Conservation (phyloP, 148 eudicot genomes). For the Camellia granthamiana region DNA sequence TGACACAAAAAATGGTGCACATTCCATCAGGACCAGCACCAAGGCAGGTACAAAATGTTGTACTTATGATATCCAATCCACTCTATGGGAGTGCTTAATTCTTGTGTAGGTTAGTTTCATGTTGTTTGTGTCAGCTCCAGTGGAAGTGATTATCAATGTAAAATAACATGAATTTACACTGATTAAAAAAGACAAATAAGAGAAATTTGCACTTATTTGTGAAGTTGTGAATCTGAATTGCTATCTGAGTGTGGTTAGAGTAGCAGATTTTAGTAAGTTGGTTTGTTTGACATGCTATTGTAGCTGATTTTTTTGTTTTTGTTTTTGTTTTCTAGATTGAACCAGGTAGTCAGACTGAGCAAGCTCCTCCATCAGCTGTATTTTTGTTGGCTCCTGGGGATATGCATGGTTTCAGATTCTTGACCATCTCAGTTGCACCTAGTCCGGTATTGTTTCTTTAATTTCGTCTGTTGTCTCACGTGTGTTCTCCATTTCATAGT, state of each 20-base stretch:
- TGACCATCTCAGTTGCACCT: constrained; percentile 97
- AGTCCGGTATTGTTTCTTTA: constrained; percentile 63
- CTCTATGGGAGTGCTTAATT: not conserved
- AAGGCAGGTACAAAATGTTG: constrained; percentile 69
- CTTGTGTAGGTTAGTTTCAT: not conserved
- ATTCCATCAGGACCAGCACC: constrained; percentile 96
- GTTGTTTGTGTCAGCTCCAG: not conserved
- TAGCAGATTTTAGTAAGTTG: constrained; percentile 11
- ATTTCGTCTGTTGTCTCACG: not conserved
- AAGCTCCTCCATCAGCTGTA: constrained; percentile 92
- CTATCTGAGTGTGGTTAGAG: not conserved
- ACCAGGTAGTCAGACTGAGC: constrained; percentile 99
- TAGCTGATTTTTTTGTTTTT: not conserved
- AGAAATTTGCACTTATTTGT: not conserved
- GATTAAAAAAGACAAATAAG: not conserved
- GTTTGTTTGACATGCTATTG: not conserved
- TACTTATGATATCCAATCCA: not conserved
- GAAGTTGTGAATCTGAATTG: not conserved
- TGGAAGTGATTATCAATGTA: not conserved
- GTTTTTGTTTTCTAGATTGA: constrained; percentile 52
- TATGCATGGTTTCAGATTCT: constrained; percentile 79
- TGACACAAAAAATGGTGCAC: constrained; percentile 82
- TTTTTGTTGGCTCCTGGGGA: constrained; percentile 73
- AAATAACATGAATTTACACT: not conserved
- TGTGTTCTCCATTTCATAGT: not conserved